Base-by-base conservation (phyloP, 2,329 filamentous ascomycete genomes). In the Ambrosiella cleistominuta region DNA sequence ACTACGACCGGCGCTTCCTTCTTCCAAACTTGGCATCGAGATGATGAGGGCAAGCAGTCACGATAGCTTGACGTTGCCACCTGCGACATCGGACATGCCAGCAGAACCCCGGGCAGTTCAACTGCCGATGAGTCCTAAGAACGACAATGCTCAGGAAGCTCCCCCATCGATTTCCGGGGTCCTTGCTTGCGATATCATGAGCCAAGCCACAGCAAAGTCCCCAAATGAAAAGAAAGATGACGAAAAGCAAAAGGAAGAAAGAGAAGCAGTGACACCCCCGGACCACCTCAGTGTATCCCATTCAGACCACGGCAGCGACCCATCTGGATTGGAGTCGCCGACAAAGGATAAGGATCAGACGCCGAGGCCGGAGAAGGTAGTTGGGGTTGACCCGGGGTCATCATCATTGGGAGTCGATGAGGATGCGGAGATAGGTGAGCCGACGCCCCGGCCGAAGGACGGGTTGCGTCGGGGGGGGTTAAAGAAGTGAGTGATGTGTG, bases 31-130 rank as follows among this genome's bases (percentile, higher is more conserved):
- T 1, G 89, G 89, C 1, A 93, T 89, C 54, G 91, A 97, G 69
- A 96, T 97, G 91, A 91, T 96, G 88, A 82, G 91, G 53, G 94
- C 91, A 17, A 95, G 95, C 68, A 95, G 88, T 66, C 85, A 91
- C 64, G 91, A 94, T 54, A 95, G 90, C 66, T 79, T 87, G 57
- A 74, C 74, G 1, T 56, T 77, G 11, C 69, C 71, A 9, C n/a
- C 11, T 42, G 5, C 40, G 11, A 42, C n/a, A 15, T 75, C 76
- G 2, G 77, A 79, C 52, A 74, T 70, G 63, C 73, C 51, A n/a
- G 35, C 56, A 1, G 35, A 52, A 9, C 36, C 52, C 5, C 55
- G 53, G 5, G 37, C 38, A 7, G 36, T 27, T 27, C 27, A 27
- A 27, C 27, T 3, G 27, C 27, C 27, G 27, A 27, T 27, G 27